A percentile compares a stretch with the other conserved stretches of the same genome.
These are phyloP conservation scores for Lathyrus oleraceus DNA, from an alignment of 306 rosid species.

Conservation along the genomic window DNA sequence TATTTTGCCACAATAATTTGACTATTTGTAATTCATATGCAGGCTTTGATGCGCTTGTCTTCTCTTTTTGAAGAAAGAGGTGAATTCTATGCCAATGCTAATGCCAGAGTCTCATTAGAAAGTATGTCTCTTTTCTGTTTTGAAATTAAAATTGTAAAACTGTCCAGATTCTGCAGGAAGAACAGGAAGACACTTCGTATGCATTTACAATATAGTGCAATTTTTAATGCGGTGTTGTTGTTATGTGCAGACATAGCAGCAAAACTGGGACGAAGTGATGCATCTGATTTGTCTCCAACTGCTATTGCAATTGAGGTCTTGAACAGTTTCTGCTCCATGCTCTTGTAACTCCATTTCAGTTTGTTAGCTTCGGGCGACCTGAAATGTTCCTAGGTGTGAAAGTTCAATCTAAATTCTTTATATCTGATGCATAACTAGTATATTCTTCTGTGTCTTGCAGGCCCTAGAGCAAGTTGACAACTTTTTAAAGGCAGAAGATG, in stretches of 20 bases:
- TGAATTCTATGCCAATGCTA: conserved; percentile 78
- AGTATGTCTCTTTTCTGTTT: conserved; percentile 48
- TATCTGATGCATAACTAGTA: conserved; percentile 3
- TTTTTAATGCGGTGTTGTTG: conserved; percentile 1
- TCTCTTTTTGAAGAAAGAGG: conserved; percentile 75
- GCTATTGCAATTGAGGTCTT: conserved; percentile 85
- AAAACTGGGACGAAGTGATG: conserved; percentile 61
- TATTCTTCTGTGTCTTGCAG: conserved; percentile 47
- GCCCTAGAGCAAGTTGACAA: conserved; percentile 72
- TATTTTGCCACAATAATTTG: conserved; percentile 20
- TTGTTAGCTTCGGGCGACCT: not conserved
- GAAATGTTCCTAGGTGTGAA: not conserved
- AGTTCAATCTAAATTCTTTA: conserved; percentile 16
- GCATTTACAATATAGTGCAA: conserved; percentile 1
- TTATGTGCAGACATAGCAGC: conserved; percentile 70
- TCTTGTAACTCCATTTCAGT: conserved; percentile 18
- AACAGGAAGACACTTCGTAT: not conserved
- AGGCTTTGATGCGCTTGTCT: conserved; percentile 75
- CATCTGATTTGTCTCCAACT: conserved; percentile 67
- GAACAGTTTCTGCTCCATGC: conserved; percentile 34
- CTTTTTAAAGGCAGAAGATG: conserved; percentile 57
- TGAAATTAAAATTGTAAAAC: conserved; percentile 1
- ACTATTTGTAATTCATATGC: conserved; percentile 39
- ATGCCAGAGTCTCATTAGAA: conserved; percentile 78
- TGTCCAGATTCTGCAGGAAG: conserved; percentile 17